A percentile compares a stretch with the other conserved stretches of the same genome.
phyloP scores from a whole-genome alignment of 202 grass and related monocot species.

The Dendrocalamus latiflorus region DNA sequence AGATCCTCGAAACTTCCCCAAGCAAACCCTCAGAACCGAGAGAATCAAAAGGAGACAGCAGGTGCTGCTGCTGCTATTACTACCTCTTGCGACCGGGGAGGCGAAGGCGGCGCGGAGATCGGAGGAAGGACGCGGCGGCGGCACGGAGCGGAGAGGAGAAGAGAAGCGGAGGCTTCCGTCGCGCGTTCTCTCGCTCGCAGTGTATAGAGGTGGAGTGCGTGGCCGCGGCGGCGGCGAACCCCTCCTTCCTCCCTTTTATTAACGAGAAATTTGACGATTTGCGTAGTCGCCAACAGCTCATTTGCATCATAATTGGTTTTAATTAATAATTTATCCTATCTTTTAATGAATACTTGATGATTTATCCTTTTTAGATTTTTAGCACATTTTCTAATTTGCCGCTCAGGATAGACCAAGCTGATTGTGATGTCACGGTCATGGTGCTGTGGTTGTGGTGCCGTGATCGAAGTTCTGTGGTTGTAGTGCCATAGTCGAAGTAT shows the following conservation, averaged over 20 bases:
- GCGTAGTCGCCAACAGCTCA: too few species aligned
- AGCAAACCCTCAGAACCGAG: neutral
- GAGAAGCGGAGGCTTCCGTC: neutral
- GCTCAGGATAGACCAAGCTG: too few species aligned
- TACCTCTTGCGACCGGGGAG: neutral
- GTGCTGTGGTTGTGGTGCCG: too few species aligned
- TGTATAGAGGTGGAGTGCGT: neutral
- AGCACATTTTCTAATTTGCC: too few species aligned
- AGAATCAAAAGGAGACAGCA: neutral
- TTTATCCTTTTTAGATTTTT: too few species aligned
- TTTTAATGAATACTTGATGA: too few species aligned
- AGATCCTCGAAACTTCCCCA: neutral
- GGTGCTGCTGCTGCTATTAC: neutral
- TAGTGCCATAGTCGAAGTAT: too few species aligned
- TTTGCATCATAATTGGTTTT: too few species aligned
- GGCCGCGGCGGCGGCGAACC: slow-evolving; percentile 24
- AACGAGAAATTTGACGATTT: too few species aligned
- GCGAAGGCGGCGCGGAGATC: slow-evolving; percentile 2
- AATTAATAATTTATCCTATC: too few species aligned
- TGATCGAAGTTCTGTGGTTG: too few species aligned
- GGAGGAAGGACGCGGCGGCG: neutral
- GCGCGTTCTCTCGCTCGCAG: neutral
- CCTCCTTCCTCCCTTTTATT: slow-evolving; percentile 20
- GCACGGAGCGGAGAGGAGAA: neutral
- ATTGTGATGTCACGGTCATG: too few species aligned